These are phyloP conservation scores for Pezicula rhizophila DNA, from an alignment of 2,329 filamentous ascomycete genomes.

Conservation along the genomic window DNA sequence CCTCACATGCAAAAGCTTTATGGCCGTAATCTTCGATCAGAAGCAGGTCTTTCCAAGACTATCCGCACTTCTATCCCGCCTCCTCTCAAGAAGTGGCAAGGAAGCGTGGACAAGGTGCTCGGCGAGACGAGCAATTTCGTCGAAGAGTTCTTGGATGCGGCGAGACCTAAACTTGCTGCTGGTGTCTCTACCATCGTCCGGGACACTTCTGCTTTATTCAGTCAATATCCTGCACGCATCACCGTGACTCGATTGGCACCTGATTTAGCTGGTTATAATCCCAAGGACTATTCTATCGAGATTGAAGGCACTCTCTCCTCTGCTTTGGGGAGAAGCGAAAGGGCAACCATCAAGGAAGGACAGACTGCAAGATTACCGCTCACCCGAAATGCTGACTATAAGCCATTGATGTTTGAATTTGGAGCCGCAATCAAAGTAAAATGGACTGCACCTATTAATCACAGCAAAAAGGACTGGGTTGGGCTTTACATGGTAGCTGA, in stretches of 20 bases:
- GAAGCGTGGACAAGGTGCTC: constrained; percentile 80
- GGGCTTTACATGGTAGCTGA: constrained; percentile 95
- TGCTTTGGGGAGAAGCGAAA: constrained; percentile 47
- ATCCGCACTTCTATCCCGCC: constrained; percentile 80
- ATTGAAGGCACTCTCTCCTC: constrained; percentile 61
- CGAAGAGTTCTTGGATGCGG: constrained; percentile 82
- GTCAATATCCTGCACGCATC: constrained; percentile 79
- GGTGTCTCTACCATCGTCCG: constrained; percentile 82
- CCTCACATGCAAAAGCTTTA: constrained; percentile 99
- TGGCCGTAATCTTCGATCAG: constrained; percentile 72
- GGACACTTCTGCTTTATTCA: constrained; percentile 83
- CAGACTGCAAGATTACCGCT: constrained; percentile 62
- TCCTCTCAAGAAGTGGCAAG: constrained; percentile 76
- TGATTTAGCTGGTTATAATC: constrained; percentile 73
- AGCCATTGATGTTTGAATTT: constrained; percentile 78
- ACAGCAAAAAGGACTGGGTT: constrained; percentile 90
- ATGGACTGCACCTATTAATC: constrained; percentile 84
- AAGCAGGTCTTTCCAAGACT: constrained; percentile 88
- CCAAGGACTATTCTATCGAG: constrained; percentile 71
- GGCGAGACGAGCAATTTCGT: constrained; percentile 84
- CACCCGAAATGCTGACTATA: constrained; percentile 52
- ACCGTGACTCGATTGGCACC: constrained; percentile 74
- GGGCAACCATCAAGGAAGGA: constrained; percentile 67
- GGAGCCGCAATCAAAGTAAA: constrained; percentile 83
- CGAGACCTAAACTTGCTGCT: constrained; percentile 77